These are phyloP conservation scores for Russula virescens DNA, from an alignment of 768 basidiomycete genomes.

Conservation along the genomic window DNA sequence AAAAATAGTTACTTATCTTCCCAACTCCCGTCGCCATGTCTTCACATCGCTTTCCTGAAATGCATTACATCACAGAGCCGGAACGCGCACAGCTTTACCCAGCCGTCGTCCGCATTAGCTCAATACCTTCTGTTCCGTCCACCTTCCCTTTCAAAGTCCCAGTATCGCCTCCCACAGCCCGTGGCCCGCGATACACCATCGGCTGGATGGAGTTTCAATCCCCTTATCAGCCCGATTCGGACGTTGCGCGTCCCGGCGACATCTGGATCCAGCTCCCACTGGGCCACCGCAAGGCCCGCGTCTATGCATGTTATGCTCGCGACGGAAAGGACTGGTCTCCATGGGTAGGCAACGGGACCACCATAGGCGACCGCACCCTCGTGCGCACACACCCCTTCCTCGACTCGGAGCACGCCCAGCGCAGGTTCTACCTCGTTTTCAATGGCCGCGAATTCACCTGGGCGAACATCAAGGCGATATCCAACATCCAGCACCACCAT, in stretches of 20 bases:
- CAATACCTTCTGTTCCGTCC: constrained; percentile 13
- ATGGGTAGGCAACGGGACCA: constrained; percentile 9
- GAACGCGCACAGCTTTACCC: constrained; percentile 13
- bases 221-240: constrained; percentile 16
- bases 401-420: constrained; percentile 16
- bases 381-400: constrained; percentile 15
- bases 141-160: constrained; percentile 16
- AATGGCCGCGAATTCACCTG: constrained; percentile 13
- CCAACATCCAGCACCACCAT: constrained; percentile 3
- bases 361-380: neutral
- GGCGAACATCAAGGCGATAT: constrained; percentile 15
- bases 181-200: constrained; percentile 15
- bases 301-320: constrained; percentile 13
- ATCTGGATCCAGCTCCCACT: constrained; percentile 19
- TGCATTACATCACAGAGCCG: constrained; percentile 19
- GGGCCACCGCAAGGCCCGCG: constrained; percentile 19
- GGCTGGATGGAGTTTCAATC: constrained; percentile 20
- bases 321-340: constrained; percentile 17
- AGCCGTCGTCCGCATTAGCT: constrained; percentile 1
- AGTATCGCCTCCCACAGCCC: neutral
- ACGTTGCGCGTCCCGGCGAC: constrained; percentile 18
- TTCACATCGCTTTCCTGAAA: neutral
- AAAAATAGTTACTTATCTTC: no score
- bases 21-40: neutral
- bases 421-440: constrained; percentile 16